Percentiles rank a stretch among this genome's conserved stretches.
Evolutionary conservation across 2,329 filamentous ascomycete species (phyloP).

Genomic region (Colletotrichum aenigma): DNA sequence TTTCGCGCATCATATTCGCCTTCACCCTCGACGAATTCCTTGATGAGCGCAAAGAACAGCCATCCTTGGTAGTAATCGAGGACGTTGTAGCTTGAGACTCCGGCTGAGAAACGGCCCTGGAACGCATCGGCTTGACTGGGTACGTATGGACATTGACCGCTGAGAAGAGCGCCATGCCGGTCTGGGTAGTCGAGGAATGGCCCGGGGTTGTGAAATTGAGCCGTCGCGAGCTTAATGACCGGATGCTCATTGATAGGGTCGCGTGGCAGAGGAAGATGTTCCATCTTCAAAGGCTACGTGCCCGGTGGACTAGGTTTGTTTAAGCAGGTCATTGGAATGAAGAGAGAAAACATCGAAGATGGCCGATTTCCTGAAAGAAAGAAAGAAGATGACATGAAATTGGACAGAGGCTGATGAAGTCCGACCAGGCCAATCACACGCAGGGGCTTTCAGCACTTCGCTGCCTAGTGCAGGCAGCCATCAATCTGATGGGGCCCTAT

Average conservation of each 20-base stretch:
- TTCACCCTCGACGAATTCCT: background rate
- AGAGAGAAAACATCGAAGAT: background rate
- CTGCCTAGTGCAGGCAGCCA: background rate
- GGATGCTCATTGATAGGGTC: background rate
- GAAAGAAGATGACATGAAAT: background rate
- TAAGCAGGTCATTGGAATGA: background rate
- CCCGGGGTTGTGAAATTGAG: background rate
- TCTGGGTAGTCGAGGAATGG: conserved; percentile 4
- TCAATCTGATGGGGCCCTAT: background rate
- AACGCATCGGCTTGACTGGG: conserved; percentile 8
- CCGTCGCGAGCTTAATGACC: background rate
- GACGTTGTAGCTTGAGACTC: background rate
- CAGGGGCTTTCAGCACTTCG: background rate
- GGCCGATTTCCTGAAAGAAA: background rate
- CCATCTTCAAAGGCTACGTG: background rate
- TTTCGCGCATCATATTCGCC: background rate
- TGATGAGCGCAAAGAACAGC: background rate
- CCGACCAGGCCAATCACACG: background rate
- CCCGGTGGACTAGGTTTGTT: background rate
- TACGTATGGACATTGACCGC: background rate
- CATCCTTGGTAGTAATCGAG: conserved; percentile 10
- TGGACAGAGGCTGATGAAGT: background rate
- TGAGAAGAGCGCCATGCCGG: background rate
- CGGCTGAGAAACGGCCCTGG: background rate
- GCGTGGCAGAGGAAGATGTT: conserved; percentile 10